These are phyloP conservation scores for Parathielavia hyrcaniae DNA, from an alignment of 495 filamentous ascomycete genomes.

Conservation along the genomic window DNA sequence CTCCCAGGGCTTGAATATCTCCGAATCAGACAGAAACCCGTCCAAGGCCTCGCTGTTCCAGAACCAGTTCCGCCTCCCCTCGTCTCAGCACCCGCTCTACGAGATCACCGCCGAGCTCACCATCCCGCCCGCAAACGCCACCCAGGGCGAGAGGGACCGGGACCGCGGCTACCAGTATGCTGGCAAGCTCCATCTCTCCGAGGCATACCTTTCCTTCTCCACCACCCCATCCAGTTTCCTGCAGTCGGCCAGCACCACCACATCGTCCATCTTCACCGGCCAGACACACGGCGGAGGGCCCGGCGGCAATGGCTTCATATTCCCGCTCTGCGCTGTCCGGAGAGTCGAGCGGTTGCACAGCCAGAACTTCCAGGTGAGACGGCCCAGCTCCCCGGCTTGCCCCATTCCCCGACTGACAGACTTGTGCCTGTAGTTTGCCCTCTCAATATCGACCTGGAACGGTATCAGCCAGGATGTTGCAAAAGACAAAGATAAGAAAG, in stretches of 20 bases:
- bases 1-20: conserved; percentile 59
- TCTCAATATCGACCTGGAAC: conserved; percentile 95
- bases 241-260: conserved; percentile 64
- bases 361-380: conserved; percentile 61
- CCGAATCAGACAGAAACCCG: conserved; percentile 65
- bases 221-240: conserved; percentile 85
- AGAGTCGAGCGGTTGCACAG: conserved; percentile 88
- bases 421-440: conserved; percentile 57
- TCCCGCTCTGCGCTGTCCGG: conserved; percentile 87
- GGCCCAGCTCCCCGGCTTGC: neutral
- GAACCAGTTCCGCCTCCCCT: conserved; percentile 90
- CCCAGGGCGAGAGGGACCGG: conserved; percentile 56
- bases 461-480: conserved; percentile 53
- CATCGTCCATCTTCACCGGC: conserved; percentile 74
- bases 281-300: conserved; percentile 86
- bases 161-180: conserved; percentile 76
- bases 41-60: conserved; percentile 92
- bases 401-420: neutral
- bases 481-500: conserved; percentile 46
- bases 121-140: conserved; percentile 58
- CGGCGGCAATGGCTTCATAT: conserved; percentile 92
- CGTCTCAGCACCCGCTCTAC: conserved; percentile 82
- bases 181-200: conserved; percentile 89
- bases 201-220: conserved; percentile 91
- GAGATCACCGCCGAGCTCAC: conserved; percentile 95